Evolutionary conservation across 163 green algal species (phyloP).

Genomic region (Trebouxia gelatinosa): DNA sequence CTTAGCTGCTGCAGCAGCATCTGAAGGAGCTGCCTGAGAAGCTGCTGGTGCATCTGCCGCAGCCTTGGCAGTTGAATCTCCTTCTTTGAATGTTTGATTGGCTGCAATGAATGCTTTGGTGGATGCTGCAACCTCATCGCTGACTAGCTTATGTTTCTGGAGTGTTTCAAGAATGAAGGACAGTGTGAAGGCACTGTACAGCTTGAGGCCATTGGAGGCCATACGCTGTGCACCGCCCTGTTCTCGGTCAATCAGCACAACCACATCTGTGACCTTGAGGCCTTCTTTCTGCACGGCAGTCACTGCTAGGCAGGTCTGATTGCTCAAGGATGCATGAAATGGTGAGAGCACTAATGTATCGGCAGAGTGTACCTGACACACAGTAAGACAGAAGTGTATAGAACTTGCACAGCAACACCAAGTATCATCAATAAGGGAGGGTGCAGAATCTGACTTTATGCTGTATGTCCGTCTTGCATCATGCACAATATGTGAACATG

Average conservation of each 20-base stretch:
- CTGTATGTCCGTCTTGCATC: too few species aligned
- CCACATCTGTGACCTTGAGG: constrained; percentile 88
- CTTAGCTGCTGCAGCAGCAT: constrained; percentile 33
- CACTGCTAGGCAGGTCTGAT: too few species aligned
- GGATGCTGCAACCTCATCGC: constrained; percentile 57
- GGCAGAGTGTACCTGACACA: too few species aligned
- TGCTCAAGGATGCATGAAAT: too few species aligned
- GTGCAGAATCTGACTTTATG: too few species aligned
- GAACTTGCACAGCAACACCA: too few species aligned
- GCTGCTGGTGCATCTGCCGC: constrained; percentile 31
- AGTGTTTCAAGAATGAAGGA: constrained; percentile 84
- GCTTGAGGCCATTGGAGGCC: constrained; percentile 62
- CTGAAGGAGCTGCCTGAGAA: constrained; percentile 6
- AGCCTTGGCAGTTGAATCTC: constrained; percentile 25
- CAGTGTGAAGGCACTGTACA: constrained; percentile 95
- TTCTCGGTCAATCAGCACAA: constrained; percentile 96
- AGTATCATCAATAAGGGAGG: too few species aligned
- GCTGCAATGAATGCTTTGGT: constrained; percentile 89
- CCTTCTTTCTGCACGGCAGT: constrained; percentile 78
- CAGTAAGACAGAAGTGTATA: too few species aligned
- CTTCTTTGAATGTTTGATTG: constrained; percentile 83
- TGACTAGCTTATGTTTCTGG: constrained; percentile 69
- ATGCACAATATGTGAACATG: neutral
- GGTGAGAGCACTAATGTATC: too few species aligned
- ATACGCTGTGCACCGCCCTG: constrained; percentile 89